Base-by-base conservation (phyloP, 495 filamentous ascomycete genomes). In the Cercophora newfieldiana region DNA sequence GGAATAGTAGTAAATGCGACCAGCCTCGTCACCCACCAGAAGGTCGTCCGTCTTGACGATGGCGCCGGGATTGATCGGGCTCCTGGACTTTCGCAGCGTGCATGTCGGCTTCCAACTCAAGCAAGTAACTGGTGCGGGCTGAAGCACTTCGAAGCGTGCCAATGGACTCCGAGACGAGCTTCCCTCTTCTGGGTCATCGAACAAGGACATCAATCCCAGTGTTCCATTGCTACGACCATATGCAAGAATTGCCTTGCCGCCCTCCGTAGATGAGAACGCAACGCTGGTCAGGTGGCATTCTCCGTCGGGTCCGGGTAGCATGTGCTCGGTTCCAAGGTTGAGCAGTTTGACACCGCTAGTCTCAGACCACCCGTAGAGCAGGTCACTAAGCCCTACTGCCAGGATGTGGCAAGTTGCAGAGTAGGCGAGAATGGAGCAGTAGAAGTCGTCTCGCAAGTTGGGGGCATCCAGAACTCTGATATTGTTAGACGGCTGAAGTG, bases 301-400 rank as follows among this genome's bases (percentile, higher is more conserved):
- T 14, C n/a, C 73, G 6, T 80, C 78, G 10, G 74, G 73, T 19
- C 74, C 59, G 33, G 21, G 24, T 33, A n/a, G 18, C 22, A 7
- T 60, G 58, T 22, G 69, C 18, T 29, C 29, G 21, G 68, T 48
- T 16, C 78, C 78, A 10, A 70, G 67, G 59, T 82, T 81, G 33
- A 85, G 70, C n/a, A 83, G 73, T 53, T 76, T 74, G 44, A 83
- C 83, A 7, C 79, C 87, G 53, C 81, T 80, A 6, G 70, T 65
- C 48, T 97, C 94, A 0, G 93, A 94, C 95, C 96, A 99, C 5
- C 92, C 86, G 72, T 96, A 97, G 16, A 99, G 87, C 28, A 87
- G 81, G 55, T 89, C 87, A 3, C 86, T 86, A 16, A 98, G 85
- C 0, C 92, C 95, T 18, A 97, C 91, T 47, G 93, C 96, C 33